Conservation (phyloP, 2,329 filamentous ascomycete genomes). For the Ophiostoma piceae region DNA sequence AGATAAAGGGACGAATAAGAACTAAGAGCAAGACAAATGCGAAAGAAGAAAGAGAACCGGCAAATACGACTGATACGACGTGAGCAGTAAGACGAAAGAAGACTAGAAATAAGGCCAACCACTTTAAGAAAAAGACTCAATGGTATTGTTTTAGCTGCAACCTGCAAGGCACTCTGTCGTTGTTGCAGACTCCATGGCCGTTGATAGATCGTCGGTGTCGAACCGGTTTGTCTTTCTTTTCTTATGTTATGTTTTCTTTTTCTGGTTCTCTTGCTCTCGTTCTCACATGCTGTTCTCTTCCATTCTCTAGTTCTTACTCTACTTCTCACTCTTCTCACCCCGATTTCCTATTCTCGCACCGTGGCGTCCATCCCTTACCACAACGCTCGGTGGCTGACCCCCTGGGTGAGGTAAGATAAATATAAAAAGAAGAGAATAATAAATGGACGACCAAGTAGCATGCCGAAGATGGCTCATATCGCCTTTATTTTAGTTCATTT, state of each 20-base stretch:
- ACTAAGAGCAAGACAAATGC: too few relatives aligned
- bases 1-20: too few relatives aligned
- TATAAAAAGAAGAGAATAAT: background rate
- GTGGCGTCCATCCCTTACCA: constrained; percentile 1
- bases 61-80: background rate
- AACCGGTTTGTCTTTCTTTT: background rate
- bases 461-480: background rate
- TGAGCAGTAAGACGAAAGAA: background rate
- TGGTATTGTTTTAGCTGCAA: constrained; percentile 1
- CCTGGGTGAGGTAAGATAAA: background rate
- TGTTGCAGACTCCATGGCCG: background rate
- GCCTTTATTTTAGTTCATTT: background rate
- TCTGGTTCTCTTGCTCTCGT: background rate
- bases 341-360: background rate
- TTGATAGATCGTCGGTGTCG: background rate
- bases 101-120: background rate
- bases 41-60: background rate
- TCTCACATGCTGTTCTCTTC: background rate
- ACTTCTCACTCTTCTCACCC: too few relatives aligned
- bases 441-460: background rate
- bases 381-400: background rate
- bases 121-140: too few relatives aligned
- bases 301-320: too few relatives aligned
- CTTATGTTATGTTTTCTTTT: background rate
- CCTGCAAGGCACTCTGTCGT: background rate